Conservation (phyloP, 169 alveolate species). For the Plasmodium vinckei region DNA sequence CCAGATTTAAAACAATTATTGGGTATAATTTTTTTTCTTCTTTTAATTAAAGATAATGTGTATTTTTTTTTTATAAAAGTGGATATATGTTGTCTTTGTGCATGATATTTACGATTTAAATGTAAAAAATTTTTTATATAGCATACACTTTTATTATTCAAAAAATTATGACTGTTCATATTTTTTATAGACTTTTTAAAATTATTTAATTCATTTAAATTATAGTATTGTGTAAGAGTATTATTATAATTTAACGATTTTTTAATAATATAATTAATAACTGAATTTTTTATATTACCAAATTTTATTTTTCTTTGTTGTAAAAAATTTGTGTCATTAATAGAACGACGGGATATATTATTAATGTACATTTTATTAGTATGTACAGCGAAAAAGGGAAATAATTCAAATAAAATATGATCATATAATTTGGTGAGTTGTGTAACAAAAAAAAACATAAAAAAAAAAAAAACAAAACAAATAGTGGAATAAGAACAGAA, state of each 20-base stretch:
- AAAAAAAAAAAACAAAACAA: constrained; percentile 7
- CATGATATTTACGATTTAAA: background rate
- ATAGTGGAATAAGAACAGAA: background rate
- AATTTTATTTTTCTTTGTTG: constrained; percentile 54
- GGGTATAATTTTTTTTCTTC: constrained; percentile 34
- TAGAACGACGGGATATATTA: constrained; percentile 11
- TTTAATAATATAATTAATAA: constrained; percentile 13
- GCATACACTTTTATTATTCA: constrained; percentile 1
- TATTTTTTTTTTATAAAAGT: constrained; percentile 18
- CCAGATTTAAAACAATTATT: constrained; percentile 26
- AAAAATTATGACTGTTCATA: constrained; percentile 14
- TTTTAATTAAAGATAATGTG: constrained; percentile 14
- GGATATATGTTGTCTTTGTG: constrained; percentile 8
- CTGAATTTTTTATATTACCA: constrained; percentile 3
- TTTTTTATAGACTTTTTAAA: constrained; percentile 24
- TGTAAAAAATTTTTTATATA: constrained; percentile 1
- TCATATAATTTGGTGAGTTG: no score
- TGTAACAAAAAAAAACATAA: constrained; percentile 2
- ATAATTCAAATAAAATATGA: no score
- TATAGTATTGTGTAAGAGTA: background rate
- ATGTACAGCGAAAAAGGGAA: background rate
- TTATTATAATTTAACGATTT: constrained; percentile 3
- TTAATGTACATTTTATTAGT: constrained; percentile 38
- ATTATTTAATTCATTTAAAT: constrained; percentile 16
- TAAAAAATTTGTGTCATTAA: constrained; percentile 10